Percentiles rank a stretch among this genome's conserved stretches.
Evolutionary conservation across 2,329 filamentous ascomycete species (phyloP).

Genomic region (Colletotrichum endophyticum): DNA sequence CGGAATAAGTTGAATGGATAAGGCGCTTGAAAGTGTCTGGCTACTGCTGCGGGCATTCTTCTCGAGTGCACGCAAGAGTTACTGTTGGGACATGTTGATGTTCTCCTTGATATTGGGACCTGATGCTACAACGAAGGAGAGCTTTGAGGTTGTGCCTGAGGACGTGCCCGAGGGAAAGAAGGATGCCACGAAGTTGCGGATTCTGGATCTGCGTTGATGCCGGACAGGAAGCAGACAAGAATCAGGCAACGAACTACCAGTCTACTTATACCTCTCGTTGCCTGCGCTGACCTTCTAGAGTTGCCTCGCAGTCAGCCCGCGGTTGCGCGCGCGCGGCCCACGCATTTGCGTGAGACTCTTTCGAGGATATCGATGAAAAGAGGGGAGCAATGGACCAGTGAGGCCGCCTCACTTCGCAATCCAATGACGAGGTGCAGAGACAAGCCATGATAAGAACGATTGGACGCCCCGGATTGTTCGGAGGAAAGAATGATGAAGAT

Average conservation of each 20-base stretch:
- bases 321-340: neutral
- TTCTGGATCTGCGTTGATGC: neutral
- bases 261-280: neutral
- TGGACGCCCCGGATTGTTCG: neutral
- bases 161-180: neutral
- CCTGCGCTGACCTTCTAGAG: neutral
- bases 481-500: neutral
- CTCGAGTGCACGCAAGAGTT: neutral
- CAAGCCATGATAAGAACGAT: neutral
- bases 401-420: neutral
- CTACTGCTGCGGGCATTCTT: neutral
- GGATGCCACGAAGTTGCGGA: neutral
- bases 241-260: neutral
- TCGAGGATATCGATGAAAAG: neutral
- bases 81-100: constrained; percentile 3
- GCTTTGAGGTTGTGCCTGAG: neutral
- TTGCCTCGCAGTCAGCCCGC: neutral
- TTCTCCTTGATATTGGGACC: neutral
- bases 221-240: neutral
- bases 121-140: neutral
- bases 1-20: neutral
- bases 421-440: neutral
- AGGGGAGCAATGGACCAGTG: neutral
- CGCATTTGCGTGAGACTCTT: constrained; percentile 5
- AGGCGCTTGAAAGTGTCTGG: neutral